These are phyloP conservation scores for Dactylonectria macrodidyma DNA, from an alignment of 2,329 filamentous ascomycete genomes.

Conservation along the genomic window DNA sequence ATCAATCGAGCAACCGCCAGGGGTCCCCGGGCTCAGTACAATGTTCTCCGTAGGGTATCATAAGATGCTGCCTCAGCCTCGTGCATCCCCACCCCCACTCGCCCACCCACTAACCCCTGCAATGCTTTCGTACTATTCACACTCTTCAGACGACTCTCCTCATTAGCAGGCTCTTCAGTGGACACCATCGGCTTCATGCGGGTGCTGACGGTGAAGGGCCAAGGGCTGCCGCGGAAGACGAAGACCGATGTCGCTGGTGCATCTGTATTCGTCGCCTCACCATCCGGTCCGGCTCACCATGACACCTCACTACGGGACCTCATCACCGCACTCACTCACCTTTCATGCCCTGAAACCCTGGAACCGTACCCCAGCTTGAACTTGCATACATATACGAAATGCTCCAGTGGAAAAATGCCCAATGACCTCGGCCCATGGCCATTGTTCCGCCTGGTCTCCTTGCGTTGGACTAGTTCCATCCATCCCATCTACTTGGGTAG, in stretches of 20 bases:
- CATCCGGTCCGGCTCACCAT: conserved; percentile 8
- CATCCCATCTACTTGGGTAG: neutral
- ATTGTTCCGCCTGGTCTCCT: conserved; percentile 12
- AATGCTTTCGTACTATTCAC: neutral
- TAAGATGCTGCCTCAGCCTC: conserved; percentile 22
- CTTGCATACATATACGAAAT: conserved; percentile 28
- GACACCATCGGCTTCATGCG: neutral
- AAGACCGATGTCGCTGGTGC: conserved; percentile 26
- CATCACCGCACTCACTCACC: conserved; percentile 7
- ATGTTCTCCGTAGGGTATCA: conserved; percentile 2
- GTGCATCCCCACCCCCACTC: conserved; percentile 28
- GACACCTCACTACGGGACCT: neutral
- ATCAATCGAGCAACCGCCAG: conserved; percentile 1
- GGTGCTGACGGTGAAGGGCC: conserved; percentile 12
- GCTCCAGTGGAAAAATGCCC: neutral
- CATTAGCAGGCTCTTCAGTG: neutral
- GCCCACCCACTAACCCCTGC: neutral
- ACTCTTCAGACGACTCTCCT: neutral
- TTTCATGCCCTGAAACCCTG: neutral
- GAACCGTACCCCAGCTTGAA: conserved; percentile 2
- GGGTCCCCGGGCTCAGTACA: neutral
- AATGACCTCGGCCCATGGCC: conserved; percentile 14
- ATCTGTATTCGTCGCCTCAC: neutral
- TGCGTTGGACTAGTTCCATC: neutral
- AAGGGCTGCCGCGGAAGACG: conserved; percentile 27